These are phyloP conservation scores for Hypocrella siamensis DNA, from an alignment of 2,329 filamentous ascomycete genomes.

Conservation along the genomic window DNA sequence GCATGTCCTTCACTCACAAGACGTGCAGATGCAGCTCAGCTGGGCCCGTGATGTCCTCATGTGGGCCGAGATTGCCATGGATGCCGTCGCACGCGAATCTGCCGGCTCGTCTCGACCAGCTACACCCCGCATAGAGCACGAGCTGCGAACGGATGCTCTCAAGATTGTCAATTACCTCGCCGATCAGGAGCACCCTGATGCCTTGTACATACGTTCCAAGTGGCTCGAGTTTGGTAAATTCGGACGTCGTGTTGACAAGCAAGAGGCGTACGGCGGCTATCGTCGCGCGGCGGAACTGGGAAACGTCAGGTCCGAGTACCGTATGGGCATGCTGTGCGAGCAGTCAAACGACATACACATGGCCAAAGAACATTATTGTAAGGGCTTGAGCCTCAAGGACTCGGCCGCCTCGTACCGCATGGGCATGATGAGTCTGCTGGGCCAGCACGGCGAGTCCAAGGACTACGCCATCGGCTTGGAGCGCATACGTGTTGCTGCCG, in stretches of 20 bases:
- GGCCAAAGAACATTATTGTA: slow-evolving; percentile 79
- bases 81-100: slow-evolving; percentile 55
- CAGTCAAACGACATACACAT: slow-evolving; percentile 85
- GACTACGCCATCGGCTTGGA: slow-evolving; percentile 66
- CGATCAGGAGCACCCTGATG: slow-evolving; percentile 82
- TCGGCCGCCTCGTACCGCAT: slow-evolving; percentile 76
- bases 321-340: slow-evolving; percentile 97
- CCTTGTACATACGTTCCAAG: slow-evolving; percentile 86
- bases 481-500: slow-evolving; percentile 68
- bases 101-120: slow-evolving; percentile 41
- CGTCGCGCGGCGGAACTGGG: slow-evolving; percentile 71
- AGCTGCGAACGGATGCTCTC: slow-evolving; percentile 73
- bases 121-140: slow-evolving; percentile 79
- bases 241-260: slow-evolving; percentile 77
- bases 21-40: slow-evolving; percentile 88
- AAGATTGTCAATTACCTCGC: slow-evolving; percentile 85
- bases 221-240: slow-evolving; percentile 99
- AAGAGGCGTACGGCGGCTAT: slow-evolving; percentile 83
- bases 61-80: slow-evolving; percentile 72
- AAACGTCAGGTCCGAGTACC: slow-evolving; percentile 80
- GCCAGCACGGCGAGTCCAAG: slow-evolving; percentile 79
- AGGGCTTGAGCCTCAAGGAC: slow-evolving; percentile 64
- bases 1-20: slow-evolving; percentile 79
- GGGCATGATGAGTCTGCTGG: slow-evolving; percentile 94
- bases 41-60: slow-evolving; percentile 90